Conservation (phyloP, 2,329 filamentous ascomycete species). For the Ophiostoma sp. region DNA sequence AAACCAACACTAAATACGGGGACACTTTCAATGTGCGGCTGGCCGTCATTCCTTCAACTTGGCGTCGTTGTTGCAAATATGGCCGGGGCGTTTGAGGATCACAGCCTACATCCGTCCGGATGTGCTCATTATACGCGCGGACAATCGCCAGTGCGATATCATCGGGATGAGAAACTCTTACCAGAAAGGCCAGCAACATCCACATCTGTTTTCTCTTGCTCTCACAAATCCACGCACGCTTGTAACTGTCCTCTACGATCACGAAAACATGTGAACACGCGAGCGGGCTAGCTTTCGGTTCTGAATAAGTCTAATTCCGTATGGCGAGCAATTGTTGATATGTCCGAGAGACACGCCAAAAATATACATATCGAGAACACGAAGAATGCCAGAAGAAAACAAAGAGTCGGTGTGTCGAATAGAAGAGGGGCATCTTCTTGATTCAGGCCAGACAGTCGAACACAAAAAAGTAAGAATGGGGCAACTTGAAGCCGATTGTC, state of each 20-base stretch:
- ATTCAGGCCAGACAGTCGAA: neutral
- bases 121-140: no score
- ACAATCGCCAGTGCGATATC: no score
- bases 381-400: neutral
- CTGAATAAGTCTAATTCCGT: neutral
- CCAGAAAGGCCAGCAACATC: no score
- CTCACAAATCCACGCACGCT: neutral
- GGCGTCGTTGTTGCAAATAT: no score
- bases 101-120: no score
- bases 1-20: no score
- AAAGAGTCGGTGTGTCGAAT: neutral
- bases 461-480: constrained; percentile 1
- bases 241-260: neutral
- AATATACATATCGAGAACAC: neutral
- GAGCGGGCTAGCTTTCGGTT: neutral
- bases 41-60: no score
- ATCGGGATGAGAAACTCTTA: no score
- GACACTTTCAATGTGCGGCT: no score
- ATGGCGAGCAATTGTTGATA: neutral
- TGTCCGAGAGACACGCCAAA: neutral
- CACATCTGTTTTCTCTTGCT: no score
- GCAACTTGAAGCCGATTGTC: neutral
- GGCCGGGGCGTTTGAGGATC: no score
- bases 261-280: neutral
- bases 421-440: neutral